Percentiles rank a stretch among this genome's conserved stretches.
These are phyloP conservation scores for Saturnispora sekii DNA, from an alignment of 805 yeast species.

Conservation along the genomic window DNA sequence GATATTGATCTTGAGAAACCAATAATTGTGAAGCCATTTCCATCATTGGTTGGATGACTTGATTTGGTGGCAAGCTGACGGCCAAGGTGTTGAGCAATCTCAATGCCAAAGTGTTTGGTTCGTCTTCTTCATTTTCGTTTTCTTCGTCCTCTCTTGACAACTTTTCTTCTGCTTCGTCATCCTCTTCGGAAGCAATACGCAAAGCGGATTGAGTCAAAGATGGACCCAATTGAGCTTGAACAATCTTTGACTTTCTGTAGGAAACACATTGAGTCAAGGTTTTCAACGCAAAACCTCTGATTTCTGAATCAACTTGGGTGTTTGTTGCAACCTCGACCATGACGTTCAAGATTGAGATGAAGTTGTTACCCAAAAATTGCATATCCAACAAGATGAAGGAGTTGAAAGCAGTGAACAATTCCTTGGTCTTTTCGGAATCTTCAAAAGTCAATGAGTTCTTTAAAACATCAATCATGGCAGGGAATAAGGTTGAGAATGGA, in stretches of 20 bases:
- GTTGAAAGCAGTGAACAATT: constrained; percentile 77
- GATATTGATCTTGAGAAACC: constrained; percentile 55
- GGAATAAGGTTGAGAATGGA: constrained; percentile 57
- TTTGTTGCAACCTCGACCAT: constrained; percentile 69
- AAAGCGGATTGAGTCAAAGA: constrained; percentile 65
- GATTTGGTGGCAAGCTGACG: constrained; percentile 83
- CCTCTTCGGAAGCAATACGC: constrained; percentile 70
- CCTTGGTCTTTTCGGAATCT: constrained; percentile 63
- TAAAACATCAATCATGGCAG: constrained; percentile 73
- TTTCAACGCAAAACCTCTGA: constrained; percentile 73
- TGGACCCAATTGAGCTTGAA: constrained; percentile 76
- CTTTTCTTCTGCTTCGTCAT: constrained; percentile 66
- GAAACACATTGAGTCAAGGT: constrained; percentile 72
- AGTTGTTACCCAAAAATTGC: constrained; percentile 66
- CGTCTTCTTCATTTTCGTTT: constrained; percentile 86
- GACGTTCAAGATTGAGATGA: constrained; percentile 58
- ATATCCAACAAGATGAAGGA: constrained; percentile 69
- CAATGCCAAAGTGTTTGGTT: constrained; percentile 68
- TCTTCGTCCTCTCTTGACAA: constrained; percentile 76
- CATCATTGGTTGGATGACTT: constrained; percentile 73
- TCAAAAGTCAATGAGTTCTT: constrained; percentile 60
- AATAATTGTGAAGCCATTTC: constrained; percentile 51
- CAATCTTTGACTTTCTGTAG: constrained; percentile 71
- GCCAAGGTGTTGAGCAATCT: constrained; percentile 73
- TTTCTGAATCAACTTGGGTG: constrained; percentile 63